These are phyloP conservation scores for Parastagonospora nodorum DNA, from an alignment of 2,329 filamentous ascomycete genomes.

Conservation along the genomic window DNA sequence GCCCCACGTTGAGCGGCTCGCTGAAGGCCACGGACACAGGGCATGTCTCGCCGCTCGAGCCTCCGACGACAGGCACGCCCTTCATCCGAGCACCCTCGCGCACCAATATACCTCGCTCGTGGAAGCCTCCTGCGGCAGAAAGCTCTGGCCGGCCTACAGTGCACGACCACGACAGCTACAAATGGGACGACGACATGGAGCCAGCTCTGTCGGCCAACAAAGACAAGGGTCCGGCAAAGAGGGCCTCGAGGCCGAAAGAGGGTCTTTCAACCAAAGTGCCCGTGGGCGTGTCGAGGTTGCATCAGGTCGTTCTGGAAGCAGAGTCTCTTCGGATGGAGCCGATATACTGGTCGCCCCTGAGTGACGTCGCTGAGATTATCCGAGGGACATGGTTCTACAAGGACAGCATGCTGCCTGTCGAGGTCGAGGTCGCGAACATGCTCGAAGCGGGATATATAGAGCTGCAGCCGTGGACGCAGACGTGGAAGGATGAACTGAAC, in stretches of 20 bases:
- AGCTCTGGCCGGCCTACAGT: conserved; percentile 42
- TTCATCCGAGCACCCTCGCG: conserved; percentile 57
- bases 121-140: conserved; percentile 28
- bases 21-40: conserved; percentile 37
- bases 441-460: conserved; percentile 90
- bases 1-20: conserved; percentile 30
- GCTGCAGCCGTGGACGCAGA: conserved; percentile 85
- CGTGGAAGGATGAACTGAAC: conserved; percentile 88
- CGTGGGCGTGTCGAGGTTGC: conserved; percentile 87
- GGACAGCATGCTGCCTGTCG: conserved; percentile 90
- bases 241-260: conserved; percentile 25
- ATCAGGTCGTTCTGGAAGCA: conserved; percentile 80
- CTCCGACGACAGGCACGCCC: conserved; percentile 54
- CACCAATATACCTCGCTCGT: conserved; percentile 36
- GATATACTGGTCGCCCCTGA: conserved; percentile 95
- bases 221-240: conserved; percentile 32
- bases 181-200: conserved; percentile 53
- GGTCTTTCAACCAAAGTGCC: conserved; percentile 66
- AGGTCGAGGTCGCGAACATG: conserved; percentile 84
- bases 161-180: conserved; percentile 53
- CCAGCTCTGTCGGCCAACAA: conserved; percentile 36
- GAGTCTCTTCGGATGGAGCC: conserved; percentile 76
- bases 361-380: conserved; percentile 81
- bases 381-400: conserved; percentile 97
- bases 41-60: conserved; percentile 35